phyloP scores from a whole-genome alignment of 2,329 filamentous ascomycete species.

The Talaromyces sp. region DNA sequence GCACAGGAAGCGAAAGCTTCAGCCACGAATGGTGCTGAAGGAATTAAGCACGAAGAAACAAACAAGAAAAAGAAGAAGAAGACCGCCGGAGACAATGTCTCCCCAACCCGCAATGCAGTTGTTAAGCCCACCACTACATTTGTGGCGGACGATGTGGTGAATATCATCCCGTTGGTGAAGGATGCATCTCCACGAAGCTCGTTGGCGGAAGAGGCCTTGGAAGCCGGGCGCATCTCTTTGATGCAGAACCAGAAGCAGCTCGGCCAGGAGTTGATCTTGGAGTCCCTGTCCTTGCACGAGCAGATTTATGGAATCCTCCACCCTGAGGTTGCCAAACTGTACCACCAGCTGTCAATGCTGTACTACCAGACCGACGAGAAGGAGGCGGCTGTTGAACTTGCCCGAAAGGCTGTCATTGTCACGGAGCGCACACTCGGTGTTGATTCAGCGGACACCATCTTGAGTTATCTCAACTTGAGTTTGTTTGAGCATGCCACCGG shows the following conservation, averaged over 20 bases:
- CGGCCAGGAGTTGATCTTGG: conserved; percentile 90
- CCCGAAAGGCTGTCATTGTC: conserved; percentile 93
- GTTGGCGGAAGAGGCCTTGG: conserved; percentile 89
- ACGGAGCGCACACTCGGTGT: conserved; percentile 90
- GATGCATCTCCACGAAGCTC: conserved; percentile 87
- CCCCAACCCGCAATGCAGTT: conserved; percentile 40
- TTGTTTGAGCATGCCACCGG: conserved; percentile 89
- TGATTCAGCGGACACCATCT: conserved; percentile 86
- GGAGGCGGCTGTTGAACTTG: conserved; percentile 87
- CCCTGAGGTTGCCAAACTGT: conserved; percentile 90
- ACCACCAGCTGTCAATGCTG: conserved; percentile 90
- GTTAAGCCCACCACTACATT: conserved; percentile 59
- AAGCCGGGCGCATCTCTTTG: conserved; percentile 93
- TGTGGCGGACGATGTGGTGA: conserved; percentile 76
- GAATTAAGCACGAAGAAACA: conserved; percentile 21
- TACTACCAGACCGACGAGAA: conserved; percentile 99
- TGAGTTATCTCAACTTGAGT: conserved; percentile 93
- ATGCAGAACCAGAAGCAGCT: conserved; percentile 93
- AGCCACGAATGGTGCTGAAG: conserved; percentile 32
- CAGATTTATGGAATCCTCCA: conserved; percentile 98
- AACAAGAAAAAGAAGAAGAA: conserved; percentile 55
- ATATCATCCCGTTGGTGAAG: conserved; percentile 91
- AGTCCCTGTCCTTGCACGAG: conserved; percentile 92
- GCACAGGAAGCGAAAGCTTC: conserved; percentile 30
- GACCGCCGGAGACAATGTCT: conserved; percentile 41